These are phyloP conservation scores for Geotrichum ghanense DNA, from an alignment of 805 yeast species.

Conservation along the genomic window DNA sequence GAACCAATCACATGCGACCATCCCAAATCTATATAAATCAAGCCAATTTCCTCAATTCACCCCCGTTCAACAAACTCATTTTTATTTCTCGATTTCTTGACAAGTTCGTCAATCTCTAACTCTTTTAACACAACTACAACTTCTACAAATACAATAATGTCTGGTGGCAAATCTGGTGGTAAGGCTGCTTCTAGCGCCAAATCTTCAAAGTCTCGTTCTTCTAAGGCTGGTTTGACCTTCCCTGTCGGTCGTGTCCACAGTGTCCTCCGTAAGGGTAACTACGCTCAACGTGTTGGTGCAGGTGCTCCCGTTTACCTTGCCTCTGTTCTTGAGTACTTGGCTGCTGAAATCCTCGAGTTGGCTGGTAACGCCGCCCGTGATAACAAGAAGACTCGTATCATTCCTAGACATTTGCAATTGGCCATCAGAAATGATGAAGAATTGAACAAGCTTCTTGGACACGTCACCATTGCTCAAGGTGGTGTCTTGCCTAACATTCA, in stretches of 20 bases:
- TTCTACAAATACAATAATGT: conserved; percentile 36
- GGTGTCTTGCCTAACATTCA: conserved; percentile 98
- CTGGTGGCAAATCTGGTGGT: conserved; percentile 72
- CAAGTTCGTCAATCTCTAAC: background rate
- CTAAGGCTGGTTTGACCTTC: conserved; percentile 97
- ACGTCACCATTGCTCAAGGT: conserved; percentile 97
- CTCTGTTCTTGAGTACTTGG: conserved; percentile 91
- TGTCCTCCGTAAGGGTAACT: conserved; percentile 91
- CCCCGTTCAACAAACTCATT: background rate
- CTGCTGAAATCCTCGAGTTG: conserved; percentile 95
- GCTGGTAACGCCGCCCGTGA: conserved; percentile 99
- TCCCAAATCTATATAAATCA: background rate
- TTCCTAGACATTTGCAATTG: conserved; percentile 96
- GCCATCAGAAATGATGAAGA: conserved; percentile 99
- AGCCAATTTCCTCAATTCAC: background rate
- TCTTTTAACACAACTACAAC: background rate
- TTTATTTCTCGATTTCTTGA: background rate
- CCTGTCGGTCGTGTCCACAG: conserved; percentile 99
- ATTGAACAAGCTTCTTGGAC: conserved; percentile 83
- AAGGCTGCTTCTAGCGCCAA: conserved; percentile 92
- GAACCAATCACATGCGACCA: background rate
- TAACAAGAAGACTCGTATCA: conserved; percentile 97
- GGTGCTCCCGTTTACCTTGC: conserved; percentile 97
- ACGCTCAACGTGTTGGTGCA: conserved; percentile 97
- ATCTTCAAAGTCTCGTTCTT: conserved; percentile 95